Conservation (phyloP, 306 rosid species). For the Quercus agrifolia region DNA sequence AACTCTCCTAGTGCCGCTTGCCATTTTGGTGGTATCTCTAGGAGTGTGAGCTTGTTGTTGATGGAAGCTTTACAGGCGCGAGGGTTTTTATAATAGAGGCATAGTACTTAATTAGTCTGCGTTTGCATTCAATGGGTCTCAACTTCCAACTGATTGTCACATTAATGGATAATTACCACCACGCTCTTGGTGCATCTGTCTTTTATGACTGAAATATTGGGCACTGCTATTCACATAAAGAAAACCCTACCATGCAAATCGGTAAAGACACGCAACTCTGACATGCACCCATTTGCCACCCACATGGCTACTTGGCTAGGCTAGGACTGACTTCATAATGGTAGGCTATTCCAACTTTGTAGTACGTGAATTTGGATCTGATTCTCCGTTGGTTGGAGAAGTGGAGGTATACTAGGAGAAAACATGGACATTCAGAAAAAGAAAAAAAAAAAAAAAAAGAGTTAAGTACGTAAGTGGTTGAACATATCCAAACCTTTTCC, state of each 20-base stretch:
- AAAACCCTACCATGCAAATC: constrained; percentile 11
- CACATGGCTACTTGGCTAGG: not conserved
- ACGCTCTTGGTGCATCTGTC: constrained; percentile 18
- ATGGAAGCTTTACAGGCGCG: constrained; percentile 2
- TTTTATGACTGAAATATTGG: not conserved
- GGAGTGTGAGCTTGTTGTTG: not conserved
- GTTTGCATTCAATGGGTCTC: constrained; percentile 36
- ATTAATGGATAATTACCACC: constrained; percentile 25
- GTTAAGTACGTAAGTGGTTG: no score
- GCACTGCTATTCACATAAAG: constrained; percentile 25
- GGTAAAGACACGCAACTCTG: not conserved
- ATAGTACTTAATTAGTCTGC: not conserved
- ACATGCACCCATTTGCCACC: constrained; percentile 8
- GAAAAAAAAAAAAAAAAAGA: no score
- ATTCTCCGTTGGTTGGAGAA: no score
- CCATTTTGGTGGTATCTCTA: constrained; percentile 23
- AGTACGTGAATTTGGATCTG: no score
- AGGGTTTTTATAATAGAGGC: constrained; percentile 22
- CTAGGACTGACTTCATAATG: not conserved
- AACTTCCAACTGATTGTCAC: constrained; percentile 53
- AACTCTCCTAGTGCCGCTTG: constrained; percentile 13
- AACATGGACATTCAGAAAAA: no score
- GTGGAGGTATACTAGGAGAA: no score
- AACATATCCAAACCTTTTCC: no score
- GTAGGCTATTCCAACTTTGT: not conserved